Evolutionary conservation across 441 rosid genomes (phyloP), one percentile per base, ranked within the genome.

Genomic region (Omphalea diandra): DNA sequence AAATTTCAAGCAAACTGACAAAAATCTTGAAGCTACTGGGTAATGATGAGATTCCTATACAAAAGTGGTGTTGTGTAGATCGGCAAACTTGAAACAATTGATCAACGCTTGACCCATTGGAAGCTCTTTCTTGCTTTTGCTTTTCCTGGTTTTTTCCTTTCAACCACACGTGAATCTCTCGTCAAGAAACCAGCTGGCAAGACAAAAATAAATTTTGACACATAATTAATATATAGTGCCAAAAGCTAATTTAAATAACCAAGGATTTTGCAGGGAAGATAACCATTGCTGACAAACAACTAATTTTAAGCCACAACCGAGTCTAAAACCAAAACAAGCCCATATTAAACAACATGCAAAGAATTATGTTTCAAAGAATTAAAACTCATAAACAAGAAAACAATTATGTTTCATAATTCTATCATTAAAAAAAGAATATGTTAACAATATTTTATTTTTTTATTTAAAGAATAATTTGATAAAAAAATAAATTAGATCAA

Each of bases 111-210:
- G 80, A 87, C 94, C 98, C 96, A 92, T 78, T 90, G 96, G 82
- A 86, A 94, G 83, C 99, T 90, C 87, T 94, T 92, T 77, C 97
- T 94, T 56, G 99, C 99, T 81, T 92, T 94, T 2, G 98, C 97
- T 77, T 86, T 91, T 64, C 98, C 99, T 5, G 98, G 98, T 77
- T 94, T 92, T 75, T 94, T 94, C 85, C 99, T 90, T 84, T 94
- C 99, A 67, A 94, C 99, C 84, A 84, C 94, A 58, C 98, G 82
- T 0, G 98, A 71, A 77, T 94, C 99, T 83, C 99, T 92, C 7
- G 97, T 91, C 87, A 94, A 84, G 79, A 88, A 94, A 17, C 97
- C 97, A 64, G 65, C 98, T 94, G 89, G 15, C 7, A 54, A 38
- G 27, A 80, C 47, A 63, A 33, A 31, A n/a, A 31, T 10, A 5